Evolutionary conservation across 306 rosid species (phyloP).

Genomic region (Fragaria iinumae): DNA sequence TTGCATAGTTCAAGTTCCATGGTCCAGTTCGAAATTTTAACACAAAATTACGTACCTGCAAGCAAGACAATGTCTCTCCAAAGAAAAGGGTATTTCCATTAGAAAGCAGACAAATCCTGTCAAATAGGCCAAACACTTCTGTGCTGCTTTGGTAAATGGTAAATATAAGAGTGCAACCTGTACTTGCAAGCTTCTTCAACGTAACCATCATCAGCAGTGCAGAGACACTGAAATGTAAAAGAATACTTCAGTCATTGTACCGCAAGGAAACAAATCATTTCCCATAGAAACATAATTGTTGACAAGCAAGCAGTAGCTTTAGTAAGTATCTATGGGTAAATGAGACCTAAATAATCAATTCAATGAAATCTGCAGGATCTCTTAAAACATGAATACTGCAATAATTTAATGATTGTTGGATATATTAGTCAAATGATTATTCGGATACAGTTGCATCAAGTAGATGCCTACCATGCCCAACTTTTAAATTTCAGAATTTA

Average conservation of each 20-base stretch:
- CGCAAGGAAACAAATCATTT: neutral
- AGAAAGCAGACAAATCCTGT: slow-evolving; percentile 94
- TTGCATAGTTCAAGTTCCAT: neutral
- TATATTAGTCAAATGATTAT: neutral
- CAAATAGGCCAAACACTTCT: slow-evolving; percentile 98
- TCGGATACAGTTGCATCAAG: neutral
- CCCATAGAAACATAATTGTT: neutral
- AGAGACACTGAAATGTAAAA: slow-evolving; percentile 65
- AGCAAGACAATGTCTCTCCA: slow-evolving; percentile 96
- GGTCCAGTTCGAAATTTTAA: neutral
- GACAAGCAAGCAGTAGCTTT: neutral
- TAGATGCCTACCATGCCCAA: neutral
- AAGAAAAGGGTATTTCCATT: slow-evolving; percentile 96
- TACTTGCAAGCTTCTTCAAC: slow-evolving; percentile 93
- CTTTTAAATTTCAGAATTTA: neutral
- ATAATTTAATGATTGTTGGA: neutral
- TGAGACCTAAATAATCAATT: neutral
- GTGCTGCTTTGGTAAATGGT: slow-evolving; percentile 98
- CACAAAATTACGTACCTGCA: slow-evolving; percentile 59
- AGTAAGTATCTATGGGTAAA: neutral
- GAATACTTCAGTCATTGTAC: slow-evolving; percentile 13
- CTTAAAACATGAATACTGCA: slow-evolving; percentile 2
- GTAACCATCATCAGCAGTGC: slow-evolving; percentile 99
- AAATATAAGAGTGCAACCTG: slow-evolving; percentile 82
- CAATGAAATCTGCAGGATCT: neutral